Conservation (phyloP, 2,329 filamentous ascomycete species). For the Neocucurbitaria cava region DNA sequence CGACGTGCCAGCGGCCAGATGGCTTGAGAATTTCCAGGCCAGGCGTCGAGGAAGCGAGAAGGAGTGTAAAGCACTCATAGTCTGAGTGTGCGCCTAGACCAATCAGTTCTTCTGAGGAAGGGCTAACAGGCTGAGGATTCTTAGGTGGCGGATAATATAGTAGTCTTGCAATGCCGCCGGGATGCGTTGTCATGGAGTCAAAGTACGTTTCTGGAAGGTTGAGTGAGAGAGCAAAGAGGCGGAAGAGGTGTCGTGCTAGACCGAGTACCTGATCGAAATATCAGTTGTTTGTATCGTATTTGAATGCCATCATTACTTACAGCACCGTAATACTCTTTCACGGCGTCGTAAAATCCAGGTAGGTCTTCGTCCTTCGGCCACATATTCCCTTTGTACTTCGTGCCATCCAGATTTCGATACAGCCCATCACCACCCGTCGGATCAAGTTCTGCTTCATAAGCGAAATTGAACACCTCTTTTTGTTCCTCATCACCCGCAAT, state of each 20-base stretch:
- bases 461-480: slow-evolving; percentile 54
- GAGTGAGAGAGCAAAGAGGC: slow-evolving; percentile 51
- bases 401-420: slow-evolving; percentile 52
- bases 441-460: slow-evolving; percentile 51
- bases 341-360: slow-evolving; percentile 47
- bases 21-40: slow-evolving; percentile 46
- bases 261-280: slow-evolving; percentile 36
- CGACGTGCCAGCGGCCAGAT: slow-evolving; percentile 37
- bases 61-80: slow-evolving; percentile 45
- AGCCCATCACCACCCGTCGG: slow-evolving; percentile 50
- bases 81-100: slow-evolving; percentile 50
- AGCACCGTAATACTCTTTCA: slow-evolving; percentile 50
- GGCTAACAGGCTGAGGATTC: slow-evolving; percentile 13
- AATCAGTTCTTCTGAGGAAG: slow-evolving; percentile 32
- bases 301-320: slow-evolving; percentile 17
- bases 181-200: slow-evolving; percentile 50
- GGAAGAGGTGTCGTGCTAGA: slow-evolving; percentile 50
- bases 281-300: neutral
- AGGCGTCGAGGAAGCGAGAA: slow-evolving; percentile 36
- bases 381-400: slow-evolving; percentile 43
- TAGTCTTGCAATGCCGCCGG: slow-evolving; percentile 50
- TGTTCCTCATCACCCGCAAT: slow-evolving; percentile 51
- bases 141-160: slow-evolving; percentile 49
- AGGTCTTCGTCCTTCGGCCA: slow-evolving; percentile 51
- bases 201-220: slow-evolving; percentile 49